These are phyloP conservation scores for Metschnikowia cubensis DNA, from an alignment of 805 yeast species.

Conservation along the genomic window DNA sequence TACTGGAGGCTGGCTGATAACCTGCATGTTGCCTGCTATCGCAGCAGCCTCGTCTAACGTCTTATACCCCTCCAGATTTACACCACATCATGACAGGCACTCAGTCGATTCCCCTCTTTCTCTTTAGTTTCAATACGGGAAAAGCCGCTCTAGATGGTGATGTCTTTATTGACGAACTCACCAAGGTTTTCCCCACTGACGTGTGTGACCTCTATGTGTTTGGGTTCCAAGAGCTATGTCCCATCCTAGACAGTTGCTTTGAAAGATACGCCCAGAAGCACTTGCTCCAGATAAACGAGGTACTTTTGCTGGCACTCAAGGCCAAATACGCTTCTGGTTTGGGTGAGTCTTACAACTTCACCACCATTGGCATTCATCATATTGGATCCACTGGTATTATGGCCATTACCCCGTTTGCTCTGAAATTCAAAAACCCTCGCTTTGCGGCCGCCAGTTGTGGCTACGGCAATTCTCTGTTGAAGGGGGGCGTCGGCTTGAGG, in stretches of 20 bases:
- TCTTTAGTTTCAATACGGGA: constrained; percentile 56
- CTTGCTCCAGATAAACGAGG: constrained; percentile 33
- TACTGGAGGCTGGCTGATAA: too few species aligned
- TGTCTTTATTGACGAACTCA: constrained; percentile 26
- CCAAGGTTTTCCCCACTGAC: constrained; percentile 24
- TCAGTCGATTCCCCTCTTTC: constrained; percentile 23
- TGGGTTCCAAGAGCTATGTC: constrained; percentile 64
- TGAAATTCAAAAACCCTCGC: constrained; percentile 25
- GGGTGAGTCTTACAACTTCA: constrained; percentile 29
- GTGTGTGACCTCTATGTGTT: constrained; percentile 50
- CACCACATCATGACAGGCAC: not conserved
- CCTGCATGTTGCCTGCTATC: not conserved
- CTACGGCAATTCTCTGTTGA: constrained; percentile 54
- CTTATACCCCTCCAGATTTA: not conserved
- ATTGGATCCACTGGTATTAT: constrained; percentile 59
- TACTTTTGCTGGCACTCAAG: constrained; percentile 32
- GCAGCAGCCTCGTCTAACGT: not conserved
- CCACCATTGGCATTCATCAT: constrained; percentile 41
- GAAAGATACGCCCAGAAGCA: constrained; percentile 31
- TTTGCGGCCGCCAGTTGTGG: constrained; percentile 51
- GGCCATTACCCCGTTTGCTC: constrained; percentile 42
- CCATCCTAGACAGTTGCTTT: constrained; percentile 53
- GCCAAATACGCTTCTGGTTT: constrained; percentile 22
- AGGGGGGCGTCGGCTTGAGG: constrained; percentile 70
- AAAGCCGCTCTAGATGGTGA: constrained; percentile 39